A percentile compares a stretch with the other conserved stretches of the same genome.
Evolutionary conservation across 2,329 filamentous ascomycete species (phyloP).

Genomic region (Scedosporium aurantiacum): DNA sequence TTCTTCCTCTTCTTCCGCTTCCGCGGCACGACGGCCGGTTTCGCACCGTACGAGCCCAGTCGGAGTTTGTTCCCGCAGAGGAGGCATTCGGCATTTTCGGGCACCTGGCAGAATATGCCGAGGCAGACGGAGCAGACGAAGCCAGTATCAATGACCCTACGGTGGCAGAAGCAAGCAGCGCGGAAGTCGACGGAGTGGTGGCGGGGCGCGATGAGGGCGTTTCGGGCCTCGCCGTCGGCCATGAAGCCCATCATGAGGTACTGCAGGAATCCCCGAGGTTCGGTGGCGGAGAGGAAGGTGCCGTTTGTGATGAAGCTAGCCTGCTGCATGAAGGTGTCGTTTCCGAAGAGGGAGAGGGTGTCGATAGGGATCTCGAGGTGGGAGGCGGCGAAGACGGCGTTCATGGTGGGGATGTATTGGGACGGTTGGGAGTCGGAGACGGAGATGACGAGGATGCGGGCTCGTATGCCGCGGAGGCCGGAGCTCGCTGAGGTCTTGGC

Average conservation of each 20-base stretch:
- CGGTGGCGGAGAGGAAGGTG: slow-evolving; percentile 39
- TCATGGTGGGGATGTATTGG: slow-evolving; percentile 98
- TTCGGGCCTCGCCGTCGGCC: slow-evolving; percentile 44
- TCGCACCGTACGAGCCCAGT: slow-evolving; percentile 65
- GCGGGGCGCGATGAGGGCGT: slow-evolving; percentile 64
- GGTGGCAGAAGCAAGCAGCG: slow-evolving; percentile 96
- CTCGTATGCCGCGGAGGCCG: slow-evolving; percentile 46
- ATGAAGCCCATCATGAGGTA: slow-evolving; percentile 94
- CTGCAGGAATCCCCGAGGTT: slow-evolving; percentile 66
- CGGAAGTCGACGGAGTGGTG: slow-evolving; percentile 88
- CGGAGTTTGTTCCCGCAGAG: slow-evolving; percentile 72
- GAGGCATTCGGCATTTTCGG: slow-evolving; percentile 56
- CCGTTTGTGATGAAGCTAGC: slow-evolving; percentile 56
- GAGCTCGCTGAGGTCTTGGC: slow-evolving; percentile 21
- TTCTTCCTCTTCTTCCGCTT: slow-evolving; percentile 71
- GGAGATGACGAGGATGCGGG: slow-evolving; percentile 79
- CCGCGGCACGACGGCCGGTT: slow-evolving; percentile 61
- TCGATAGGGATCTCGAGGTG: slow-evolving; percentile 83
- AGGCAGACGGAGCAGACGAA: slow-evolving; percentile 96
- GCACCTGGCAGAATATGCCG: slow-evolving; percentile 74
- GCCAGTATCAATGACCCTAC: slow-evolving; percentile 78
- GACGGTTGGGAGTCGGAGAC: slow-evolving; percentile 77
- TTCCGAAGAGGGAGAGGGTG: slow-evolving; percentile 73
- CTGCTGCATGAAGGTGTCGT: slow-evolving; percentile 89
- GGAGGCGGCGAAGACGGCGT: slow-evolving; percentile 90